Percentiles rank a stretch among this genome's conserved stretches.
Evolutionary conservation across 179 eudicot species (phyloP).

Genomic region (Gypsophila paniculata): DNA sequence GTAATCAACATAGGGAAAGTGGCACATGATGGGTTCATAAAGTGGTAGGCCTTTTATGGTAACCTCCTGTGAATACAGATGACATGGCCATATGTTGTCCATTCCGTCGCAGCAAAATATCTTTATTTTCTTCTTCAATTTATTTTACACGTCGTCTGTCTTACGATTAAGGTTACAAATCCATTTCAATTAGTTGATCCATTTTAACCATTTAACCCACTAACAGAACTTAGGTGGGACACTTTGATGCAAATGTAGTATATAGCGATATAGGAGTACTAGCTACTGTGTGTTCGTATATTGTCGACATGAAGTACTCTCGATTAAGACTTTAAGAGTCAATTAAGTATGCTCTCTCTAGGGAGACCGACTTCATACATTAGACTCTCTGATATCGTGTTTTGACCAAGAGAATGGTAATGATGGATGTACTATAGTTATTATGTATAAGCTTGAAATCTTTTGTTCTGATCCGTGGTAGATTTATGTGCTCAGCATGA

Average conservation of each 20-base stretch:
- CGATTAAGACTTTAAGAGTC: background rate
- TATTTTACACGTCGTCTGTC: background rate
- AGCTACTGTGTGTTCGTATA: background rate
- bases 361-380: background rate
- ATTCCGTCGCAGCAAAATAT: background rate
- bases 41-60: conserved; percentile 19
- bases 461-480: background rate
- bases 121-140: background rate
- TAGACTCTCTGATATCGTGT: background rate
- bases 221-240: no score
- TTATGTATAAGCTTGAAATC: no score
- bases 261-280: background rate
- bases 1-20: conserved; percentile 21
- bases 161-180: background rate
- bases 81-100: background rate
- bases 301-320: background rate
- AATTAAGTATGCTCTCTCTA: background rate
- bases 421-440: background rate
- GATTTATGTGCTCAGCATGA: background rate
- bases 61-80: background rate
- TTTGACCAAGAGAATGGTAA: background rate
- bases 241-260: no score
- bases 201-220: no score
- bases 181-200: no score
- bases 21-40: conserved; percentile 20